Base-by-base conservation (phyloP, 495 filamentous ascomycete genomes). In the Amniculicola lignicola region DNA sequence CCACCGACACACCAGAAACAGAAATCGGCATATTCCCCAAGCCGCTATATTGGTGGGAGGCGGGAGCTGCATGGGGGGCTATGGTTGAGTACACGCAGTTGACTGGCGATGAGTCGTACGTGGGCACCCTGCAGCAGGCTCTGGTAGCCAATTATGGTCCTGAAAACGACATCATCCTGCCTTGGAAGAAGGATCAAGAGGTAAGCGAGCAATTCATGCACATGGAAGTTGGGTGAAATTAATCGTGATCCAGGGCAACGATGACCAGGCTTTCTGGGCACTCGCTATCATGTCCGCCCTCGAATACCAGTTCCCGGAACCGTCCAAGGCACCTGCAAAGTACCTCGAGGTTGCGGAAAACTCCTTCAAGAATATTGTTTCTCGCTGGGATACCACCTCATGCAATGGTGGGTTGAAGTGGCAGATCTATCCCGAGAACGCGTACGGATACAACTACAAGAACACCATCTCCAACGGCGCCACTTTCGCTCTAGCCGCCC, bases 251-350 rank as follows among this genome's bases (percentile, higher is more conserved):
- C 47, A 64, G 55, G 85, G 84, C 1, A 89, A 88, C 63, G 84
- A 88, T 56, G 85, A 88, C 61, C 87, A 90, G 67, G 84, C 84
- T 14, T 91, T 91, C 66, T 95, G 89, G 89, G 84, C 77, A 2
- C 75, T 92, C 27, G 75, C 84, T 21, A 80, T 85, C 44, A 81
- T 94, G 51, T 75, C 85, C 5, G 89, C 87, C 0, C 81, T 84
- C 12, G 89, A 94, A 66, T 70, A 84, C 41, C 82, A 82, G 58
- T 90, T 85, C 57, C 86, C 87, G 3, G 77, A 88, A 52, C 78
- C 82, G 1, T 64, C 79, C 16, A 54, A 75, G 7, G 67, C 79
- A 15, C 80, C 84, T 1, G 57, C 50, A 0, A 75, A 76, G 1
- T 91, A 85, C 83, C 70, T 87, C 5, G 69, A 82, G 4, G 72